Evolutionary conservation across 768 basidiomycete species (phyloP).

Genomic region (Cyclocybe cylindracea): DNA sequence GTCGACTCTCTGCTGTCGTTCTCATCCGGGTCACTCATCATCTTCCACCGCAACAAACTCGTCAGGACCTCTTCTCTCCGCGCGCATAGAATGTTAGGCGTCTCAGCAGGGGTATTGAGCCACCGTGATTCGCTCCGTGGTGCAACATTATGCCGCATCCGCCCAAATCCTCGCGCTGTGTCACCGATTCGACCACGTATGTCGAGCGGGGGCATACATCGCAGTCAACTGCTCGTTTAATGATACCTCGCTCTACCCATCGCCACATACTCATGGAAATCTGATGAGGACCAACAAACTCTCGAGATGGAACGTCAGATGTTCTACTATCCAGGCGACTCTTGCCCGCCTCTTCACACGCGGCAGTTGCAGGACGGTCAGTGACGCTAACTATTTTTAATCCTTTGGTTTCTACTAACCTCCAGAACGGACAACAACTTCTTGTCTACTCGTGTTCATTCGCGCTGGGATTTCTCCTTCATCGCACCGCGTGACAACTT

Average conservation of each 20-base stretch:
- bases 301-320: slow-evolving; percentile 3
- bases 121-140: slow-evolving; percentile 18
- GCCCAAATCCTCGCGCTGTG: too few relatives aligned
- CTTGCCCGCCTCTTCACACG: slow-evolving; percentile 22
- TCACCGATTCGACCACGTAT: slow-evolving; percentile 9
- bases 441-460: too few relatives aligned
- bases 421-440: too few relatives aligned
- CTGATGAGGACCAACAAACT: slow-evolving; percentile 10
- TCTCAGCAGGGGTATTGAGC: slow-evolving; percentile 17
- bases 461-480: too few relatives aligned
- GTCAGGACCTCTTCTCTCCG: slow-evolving; percentile 21
- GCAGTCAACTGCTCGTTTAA: slow-evolving; percentile 15
- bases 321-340: slow-evolving; percentile 11
- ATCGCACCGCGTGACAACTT: too few relatives aligned
- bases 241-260: slow-evolving; percentile 30
- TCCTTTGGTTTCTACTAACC: not conserved
- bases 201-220: slow-evolving; percentile 10
- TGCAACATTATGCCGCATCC: too few relatives aligned
- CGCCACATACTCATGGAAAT: slow-evolving; percentile 26
- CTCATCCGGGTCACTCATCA: slow-evolving; percentile 19
- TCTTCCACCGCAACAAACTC: slow-evolving; percentile 17
- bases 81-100: slow-evolving; percentile 23
- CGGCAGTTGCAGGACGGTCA: slow-evolving; percentile 26
- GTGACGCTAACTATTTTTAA: too few relatives aligned
- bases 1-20: slow-evolving; percentile 22